Evolutionary conservation across 2,329 filamentous ascomycete genomes (phyloP).

Genomic region (Epichloe sp.): DNA sequence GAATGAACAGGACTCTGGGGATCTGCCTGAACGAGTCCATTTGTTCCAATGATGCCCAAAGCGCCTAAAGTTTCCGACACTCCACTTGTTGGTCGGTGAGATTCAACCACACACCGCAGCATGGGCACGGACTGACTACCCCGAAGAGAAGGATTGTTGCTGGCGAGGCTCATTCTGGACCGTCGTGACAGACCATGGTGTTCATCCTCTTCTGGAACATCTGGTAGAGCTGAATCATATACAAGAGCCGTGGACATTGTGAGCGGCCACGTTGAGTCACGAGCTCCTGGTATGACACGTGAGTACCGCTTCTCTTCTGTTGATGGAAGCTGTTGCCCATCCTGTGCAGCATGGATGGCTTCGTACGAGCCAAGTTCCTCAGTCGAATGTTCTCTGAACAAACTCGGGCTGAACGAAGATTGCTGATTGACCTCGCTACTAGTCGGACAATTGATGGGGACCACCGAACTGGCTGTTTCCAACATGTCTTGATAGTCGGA

Average conservation of each 20-base stretch:
- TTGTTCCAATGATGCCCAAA: conserved; percentile 24
- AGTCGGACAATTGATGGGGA: conserved; percentile 30
- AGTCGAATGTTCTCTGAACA: conserved; percentile 8
- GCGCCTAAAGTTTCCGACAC: conserved; percentile 39
- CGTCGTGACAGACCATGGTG: conserved; percentile 23
- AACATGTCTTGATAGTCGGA: conserved; percentile 30
- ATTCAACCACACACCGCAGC: conserved; percentile 30
- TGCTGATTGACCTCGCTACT: conserved; percentile 32
- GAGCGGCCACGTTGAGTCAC: conserved; percentile 30
- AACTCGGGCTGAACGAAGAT: conserved; percentile 24
- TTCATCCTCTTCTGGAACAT: conserved; percentile 53
- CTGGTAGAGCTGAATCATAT: conserved; percentile 35
- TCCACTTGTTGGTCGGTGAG: conserved; percentile 31
- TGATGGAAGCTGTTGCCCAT: background rate
- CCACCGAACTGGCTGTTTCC: conserved; percentile 22
- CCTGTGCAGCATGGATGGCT: background rate
- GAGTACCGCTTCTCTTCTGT: conserved; percentile 13
- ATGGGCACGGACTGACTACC: conserved; percentile 43
- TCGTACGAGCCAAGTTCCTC: background rate
- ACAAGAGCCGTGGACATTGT: conserved; percentile 12
- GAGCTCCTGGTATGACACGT: conserved; percentile 29
- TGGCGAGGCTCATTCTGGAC: conserved; percentile 31
- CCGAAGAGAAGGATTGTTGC: conserved; percentile 37
- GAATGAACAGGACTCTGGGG: conserved; percentile 15
- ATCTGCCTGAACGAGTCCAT: background rate